Conservation (phyloP, 345 rosid species). For the Erodium maritimum region DNA sequence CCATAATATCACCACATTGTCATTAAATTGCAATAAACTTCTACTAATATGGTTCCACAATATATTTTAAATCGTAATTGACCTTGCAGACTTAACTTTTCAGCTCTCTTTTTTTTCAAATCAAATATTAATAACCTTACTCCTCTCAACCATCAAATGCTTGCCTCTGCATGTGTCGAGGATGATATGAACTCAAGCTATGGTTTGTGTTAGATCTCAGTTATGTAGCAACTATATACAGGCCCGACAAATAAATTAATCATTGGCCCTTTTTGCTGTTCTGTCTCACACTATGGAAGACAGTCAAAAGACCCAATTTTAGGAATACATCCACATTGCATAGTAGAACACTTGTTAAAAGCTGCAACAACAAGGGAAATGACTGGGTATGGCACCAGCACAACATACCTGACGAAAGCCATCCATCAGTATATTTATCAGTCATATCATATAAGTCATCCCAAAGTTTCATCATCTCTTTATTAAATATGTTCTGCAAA, state of each 20-base stretch:
- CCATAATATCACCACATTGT: too few relatives aligned
- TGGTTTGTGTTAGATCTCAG: too few relatives aligned
- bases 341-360: constrained; percentile 6
- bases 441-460: constrained; percentile 61
- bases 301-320: background rate
- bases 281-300: background rate
- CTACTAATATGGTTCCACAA: too few relatives aligned
- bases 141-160: too few relatives aligned
- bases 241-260: background rate
- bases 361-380: constrained; percentile 2
- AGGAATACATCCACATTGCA: background rate
- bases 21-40: too few relatives aligned
- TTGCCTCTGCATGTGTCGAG: too few relatives aligned
- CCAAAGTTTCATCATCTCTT: constrained; percentile 28
- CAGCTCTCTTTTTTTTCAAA: too few relatives aligned
- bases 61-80: too few relatives aligned
- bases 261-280: background rate
- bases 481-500: constrained; percentile 33
- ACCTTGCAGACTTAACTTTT: too few relatives aligned
- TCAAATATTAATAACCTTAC: too few relatives aligned
- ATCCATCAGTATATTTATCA: constrained; percentile 65
- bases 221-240: background rate
- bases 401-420: constrained; percentile 71
- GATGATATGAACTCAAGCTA: too few relatives aligned
- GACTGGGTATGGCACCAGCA: constrained; percentile 1